Evolutionary conservation across 2,329 filamentous ascomycete genomes (phyloP).

Genomic region (Aotearoamyces nothofagi): DNA sequence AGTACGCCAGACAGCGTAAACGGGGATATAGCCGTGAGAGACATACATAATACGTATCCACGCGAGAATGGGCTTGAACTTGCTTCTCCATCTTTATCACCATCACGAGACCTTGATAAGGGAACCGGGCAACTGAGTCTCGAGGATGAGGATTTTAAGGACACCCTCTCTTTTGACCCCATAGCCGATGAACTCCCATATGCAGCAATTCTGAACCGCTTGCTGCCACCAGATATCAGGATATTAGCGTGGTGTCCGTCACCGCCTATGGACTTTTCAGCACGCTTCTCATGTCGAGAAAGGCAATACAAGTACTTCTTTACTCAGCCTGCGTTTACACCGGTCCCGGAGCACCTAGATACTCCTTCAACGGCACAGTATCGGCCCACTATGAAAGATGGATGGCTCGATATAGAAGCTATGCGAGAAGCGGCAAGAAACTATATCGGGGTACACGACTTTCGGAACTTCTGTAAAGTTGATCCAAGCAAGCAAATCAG

Average conservation of each 20-base stretch:
- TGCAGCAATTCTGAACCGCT: slow-evolving; percentile 65
- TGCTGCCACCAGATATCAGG: slow-evolving; percentile 80
- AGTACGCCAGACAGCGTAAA: slow-evolving; percentile 1
- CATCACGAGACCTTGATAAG: slow-evolving; percentile 8
- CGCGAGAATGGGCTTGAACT: slow-evolving; percentile 13
- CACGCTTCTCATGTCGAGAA: slow-evolving; percentile 84
- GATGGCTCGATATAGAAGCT: slow-evolving; percentile 73
- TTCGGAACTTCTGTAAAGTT: slow-evolving; percentile 92
- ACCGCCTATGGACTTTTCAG: slow-evolving; percentile 68
- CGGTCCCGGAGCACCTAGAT: slow-evolving; percentile 39
- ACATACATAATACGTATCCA: slow-evolving; percentile 12
- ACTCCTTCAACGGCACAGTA: slow-evolving; percentile 12
- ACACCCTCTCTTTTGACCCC: slow-evolving; percentile 40
- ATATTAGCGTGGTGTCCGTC: slow-evolving; percentile 85
- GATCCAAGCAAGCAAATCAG: slow-evolving; percentile 80
- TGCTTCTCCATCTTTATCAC: slow-evolving; percentile 12
- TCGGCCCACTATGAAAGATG: slow-evolving; percentile 31
- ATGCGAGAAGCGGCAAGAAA: slow-evolving; percentile 73
- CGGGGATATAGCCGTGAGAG: slow-evolving; percentile 1
- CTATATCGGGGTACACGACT: slow-evolving; percentile 79
- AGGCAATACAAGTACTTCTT: slow-evolving; percentile 95
- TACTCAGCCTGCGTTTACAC: slow-evolving; percentile 77
- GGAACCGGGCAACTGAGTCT: slow-evolving; percentile 10
- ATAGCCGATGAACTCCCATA: slow-evolving; percentile 75
- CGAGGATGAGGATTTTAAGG: slow-evolving; percentile 14